A percentile compares a stretch with the other conserved stretches of the same genome.
phyloP scores from a whole-genome alignment of 352 stramenopile species.

The Elongisporangium anandrum region DNA sequence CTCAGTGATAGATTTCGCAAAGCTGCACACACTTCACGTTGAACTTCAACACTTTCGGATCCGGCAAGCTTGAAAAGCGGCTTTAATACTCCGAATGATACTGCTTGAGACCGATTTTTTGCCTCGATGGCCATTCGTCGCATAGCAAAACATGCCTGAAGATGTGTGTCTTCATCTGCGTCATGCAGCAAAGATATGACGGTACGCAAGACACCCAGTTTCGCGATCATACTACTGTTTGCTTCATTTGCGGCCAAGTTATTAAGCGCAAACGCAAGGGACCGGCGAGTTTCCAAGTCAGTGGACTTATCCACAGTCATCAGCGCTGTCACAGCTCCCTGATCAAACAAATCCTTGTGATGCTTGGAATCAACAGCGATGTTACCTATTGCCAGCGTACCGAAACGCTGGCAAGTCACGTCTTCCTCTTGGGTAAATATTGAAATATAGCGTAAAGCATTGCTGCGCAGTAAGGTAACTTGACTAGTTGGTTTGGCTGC shows the following conservation, averaged over 20 bases:
- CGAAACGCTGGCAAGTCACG: slow-evolving; percentile 84
- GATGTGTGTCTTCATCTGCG: slow-evolving; percentile 89
- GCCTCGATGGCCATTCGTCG: slow-evolving; percentile 89
- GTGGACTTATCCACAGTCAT: slow-evolving; percentile 80
- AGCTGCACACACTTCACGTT: slow-evolving; percentile 90
- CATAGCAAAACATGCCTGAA: slow-evolving; percentile 91
- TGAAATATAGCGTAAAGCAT: slow-evolving; percentile 86
- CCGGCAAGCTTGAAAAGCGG: slow-evolving; percentile 85
- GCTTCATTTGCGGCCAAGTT: slow-evolving; percentile 90
- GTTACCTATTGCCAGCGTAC: slow-evolving; percentile 90
- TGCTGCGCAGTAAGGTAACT: slow-evolving; percentile 76
- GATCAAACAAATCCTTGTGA: slow-evolving; percentile 92
- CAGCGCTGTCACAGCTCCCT: slow-evolving; percentile 86
- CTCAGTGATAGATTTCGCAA: slow-evolving; percentile 90
- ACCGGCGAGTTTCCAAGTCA: slow-evolving; percentile 90
- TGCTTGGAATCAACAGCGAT: slow-evolving; percentile 84
- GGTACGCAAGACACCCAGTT: slow-evolving; percentile 81
- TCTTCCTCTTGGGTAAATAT: slow-evolving; percentile 82
- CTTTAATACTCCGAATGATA: slow-evolving; percentile 90
- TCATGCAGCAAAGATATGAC: slow-evolving; percentile 87
- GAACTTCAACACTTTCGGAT: slow-evolving; percentile 89
- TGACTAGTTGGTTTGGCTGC: slow-evolving; percentile 91
- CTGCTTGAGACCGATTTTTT: slow-evolving; percentile 89
- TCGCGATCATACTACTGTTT: slow-evolving; percentile 86
- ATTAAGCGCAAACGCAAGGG: slow-evolving; percentile 93